Evolutionary conservation across 306 rosid genomes (phyloP).

Genomic region (Pterocarpus macrocarpus): DNA sequence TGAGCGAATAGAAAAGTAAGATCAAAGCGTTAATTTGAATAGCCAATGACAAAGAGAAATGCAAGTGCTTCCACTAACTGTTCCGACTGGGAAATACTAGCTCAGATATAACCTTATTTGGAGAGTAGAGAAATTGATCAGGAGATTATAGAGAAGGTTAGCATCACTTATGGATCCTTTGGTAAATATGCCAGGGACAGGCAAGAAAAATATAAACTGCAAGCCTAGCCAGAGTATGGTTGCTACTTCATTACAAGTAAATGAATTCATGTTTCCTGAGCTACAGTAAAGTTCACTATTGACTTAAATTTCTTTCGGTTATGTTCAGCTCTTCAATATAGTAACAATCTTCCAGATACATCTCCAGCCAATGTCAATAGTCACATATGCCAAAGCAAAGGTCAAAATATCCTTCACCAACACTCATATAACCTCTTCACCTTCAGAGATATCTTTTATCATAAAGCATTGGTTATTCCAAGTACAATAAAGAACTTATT

Average conservation of each 20-base stretch:
- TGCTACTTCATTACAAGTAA: slow-evolving; percentile 11
- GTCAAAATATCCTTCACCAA: slow-evolving; percentile 13
- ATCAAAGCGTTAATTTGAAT: slow-evolving; percentile 27
- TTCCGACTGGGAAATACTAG: slow-evolving; percentile 23
- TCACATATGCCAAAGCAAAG: neutral
- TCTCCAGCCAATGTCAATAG: slow-evolving; percentile 17
- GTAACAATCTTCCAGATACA: slow-evolving; percentile 24
- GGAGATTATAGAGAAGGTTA: slow-evolving; percentile 12
- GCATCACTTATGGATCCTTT: neutral
- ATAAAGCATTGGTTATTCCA: slow-evolving; percentile 30
- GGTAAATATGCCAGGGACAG: neutral
- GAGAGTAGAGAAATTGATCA: slow-evolving; percentile 36
- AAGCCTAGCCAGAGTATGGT: slow-evolving; percentile 8
- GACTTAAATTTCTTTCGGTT: slow-evolving; percentile 23
- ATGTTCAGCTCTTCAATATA: slow-evolving; percentile 20
- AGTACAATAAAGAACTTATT: slow-evolving; percentile 11
- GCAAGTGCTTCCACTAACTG: slow-evolving; percentile 34
- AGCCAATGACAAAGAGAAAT: slow-evolving; percentile 8
- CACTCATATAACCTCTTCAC: slow-evolving; percentile 18
- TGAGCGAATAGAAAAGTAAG: slow-evolving; percentile 26
- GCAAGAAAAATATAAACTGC: neutral
- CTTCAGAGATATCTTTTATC: slow-evolving; percentile 12
- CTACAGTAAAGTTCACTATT: slow-evolving; percentile 22
- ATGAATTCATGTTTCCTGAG: slow-evolving; percentile 19
- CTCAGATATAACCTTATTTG: neutral